Conservation (phyloP, 2,329 filamentous ascomycete genomes). For the Chlorencoelia australis region DNA sequence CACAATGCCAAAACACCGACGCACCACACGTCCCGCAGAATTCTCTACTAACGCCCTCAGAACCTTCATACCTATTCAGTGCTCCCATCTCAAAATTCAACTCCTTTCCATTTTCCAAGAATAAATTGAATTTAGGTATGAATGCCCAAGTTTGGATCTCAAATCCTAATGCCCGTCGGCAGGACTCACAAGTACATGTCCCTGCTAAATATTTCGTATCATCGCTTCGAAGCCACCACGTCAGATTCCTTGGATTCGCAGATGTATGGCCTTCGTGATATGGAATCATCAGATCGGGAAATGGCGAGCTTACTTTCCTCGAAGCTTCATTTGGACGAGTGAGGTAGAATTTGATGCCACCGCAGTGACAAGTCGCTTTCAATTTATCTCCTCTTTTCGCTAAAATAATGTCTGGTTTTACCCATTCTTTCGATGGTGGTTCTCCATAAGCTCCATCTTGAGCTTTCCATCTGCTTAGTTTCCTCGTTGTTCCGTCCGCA, state of each 20-base stretch:
- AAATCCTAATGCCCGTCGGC: conserved; percentile 49
- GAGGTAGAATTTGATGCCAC: conserved; percentile 45
- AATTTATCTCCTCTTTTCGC: conserved; percentile 27
- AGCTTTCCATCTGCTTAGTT: conserved; percentile 10
- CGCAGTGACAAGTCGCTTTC: conserved; percentile 43
- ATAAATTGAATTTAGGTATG: conserved; percentile 48
- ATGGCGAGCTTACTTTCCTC: conserved; percentile 34
- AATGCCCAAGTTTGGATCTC: conserved; percentile 60
- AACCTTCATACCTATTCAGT: conserved; percentile 44
- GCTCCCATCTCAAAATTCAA: conserved; percentile 32
- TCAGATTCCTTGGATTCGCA: conserved; percentile 31
- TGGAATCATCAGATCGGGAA: conserved; percentile 43
- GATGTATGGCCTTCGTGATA: conserved; percentile 29
- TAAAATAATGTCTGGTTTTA: too few species aligned
- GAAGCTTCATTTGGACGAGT: conserved; percentile 42
- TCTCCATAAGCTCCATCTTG: conserved; percentile 6
- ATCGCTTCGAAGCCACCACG: conserved; percentile 12
- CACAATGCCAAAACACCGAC: conserved; percentile 51
- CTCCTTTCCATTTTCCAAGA: conserved; percentile 30
- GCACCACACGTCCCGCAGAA: conserved; percentile 56
- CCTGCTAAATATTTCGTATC: conserved; percentile 46
- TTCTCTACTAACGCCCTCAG: conserved; percentile 42
- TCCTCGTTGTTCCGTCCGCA: conserved; percentile 7
- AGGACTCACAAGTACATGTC: conserved; percentile 51
- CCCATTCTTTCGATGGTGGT: conserved; percentile 2